Base-by-base conservation (phyloP, 2,329 filamentous ascomycete species). In the Alternaria longipes region DNA sequence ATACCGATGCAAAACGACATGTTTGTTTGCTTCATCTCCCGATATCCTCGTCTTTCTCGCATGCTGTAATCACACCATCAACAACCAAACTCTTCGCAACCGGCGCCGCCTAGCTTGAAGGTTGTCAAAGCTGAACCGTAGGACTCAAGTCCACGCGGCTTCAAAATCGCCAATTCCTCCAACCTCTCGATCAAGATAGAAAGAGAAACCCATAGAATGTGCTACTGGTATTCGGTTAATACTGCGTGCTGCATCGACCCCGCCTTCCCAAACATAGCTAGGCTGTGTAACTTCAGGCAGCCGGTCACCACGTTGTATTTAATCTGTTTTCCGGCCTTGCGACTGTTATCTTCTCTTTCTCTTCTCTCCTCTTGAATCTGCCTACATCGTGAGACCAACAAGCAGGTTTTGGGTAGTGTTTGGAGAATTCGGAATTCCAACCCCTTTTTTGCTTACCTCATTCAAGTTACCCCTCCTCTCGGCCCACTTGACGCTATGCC, bases 401-500 rank as follows among this genome's bases (percentile, higher is more conserved):
- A 50, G 8, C 32, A 50, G 20, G 32, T 26, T 14, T 20, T 5
- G 16, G 4, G 3, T 1, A 16, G 24, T 5, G 1, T 24, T 42
- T 8, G 5, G 20, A 18, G 51, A 46, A n/a, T 8, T 11, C 26
- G 6, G 14, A 18, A 32, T 12, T 20, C 24, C 46, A 47, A 54
- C 54, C 66, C 60, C 65, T 61, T 62, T 62, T 52, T 61, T 44
- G 22, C 62, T 54, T 44, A 56, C 47, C 38, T 28, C 45, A 12
- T 42, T 55, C 61, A 40, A 59, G 56, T 55, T 38, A 54, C 47
- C 45, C 11, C 8, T 36, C 11, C 46, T 14, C 6, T 18, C 5
- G 50, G 28, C 44, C 8, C 18, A n/a, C 11, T 41, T 8, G 16
- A 14, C 56, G 59, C 7, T 24, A 72, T 73, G 65, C 58, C 62